A percentile compares a stretch with the other conserved stretches of the same genome.
These are phyloP conservation scores for Pisolithus thermaeus DNA, from an alignment of 1,284 basidiomycete species.

Conservation along the genomic window DNA sequence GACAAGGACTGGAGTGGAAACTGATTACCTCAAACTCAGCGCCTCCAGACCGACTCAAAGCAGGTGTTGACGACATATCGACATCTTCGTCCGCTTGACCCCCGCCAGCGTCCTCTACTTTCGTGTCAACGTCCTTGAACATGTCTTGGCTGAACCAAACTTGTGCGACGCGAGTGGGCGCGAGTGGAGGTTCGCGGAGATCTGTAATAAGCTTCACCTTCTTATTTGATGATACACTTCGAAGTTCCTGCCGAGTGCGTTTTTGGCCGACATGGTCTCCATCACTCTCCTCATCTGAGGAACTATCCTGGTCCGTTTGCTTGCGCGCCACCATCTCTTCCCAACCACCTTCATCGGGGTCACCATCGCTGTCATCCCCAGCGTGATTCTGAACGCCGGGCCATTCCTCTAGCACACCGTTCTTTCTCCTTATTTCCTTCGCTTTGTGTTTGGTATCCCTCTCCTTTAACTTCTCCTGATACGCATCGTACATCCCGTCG, in stretches of 20 bases:
- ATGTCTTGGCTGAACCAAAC: constrained; percentile 96
- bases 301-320: constrained; percentile 51
- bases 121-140: constrained; percentile 57
- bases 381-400: constrained; percentile 58
- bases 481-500: constrained; percentile 86
- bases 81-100: constrained; percentile 34
- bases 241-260: constrained; percentile 35
- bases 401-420: constrained; percentile 75
- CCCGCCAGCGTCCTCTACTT: constrained; percentile 36
- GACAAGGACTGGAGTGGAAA: background rate
- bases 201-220: constrained; percentile 38
- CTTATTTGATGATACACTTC: constrained; percentile 30
- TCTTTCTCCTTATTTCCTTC: constrained; percentile 75
- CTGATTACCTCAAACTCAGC: constrained; percentile 31
- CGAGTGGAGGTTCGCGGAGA: constrained; percentile 32
- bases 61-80: constrained; percentile 13
- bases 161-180: constrained; percentile 47
- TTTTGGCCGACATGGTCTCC: constrained; percentile 39
- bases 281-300: constrained; percentile 51
- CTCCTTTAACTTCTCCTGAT: constrained; percentile 78
- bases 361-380: constrained; percentile 42
- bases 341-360: constrained; percentile 60
- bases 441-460: constrained; percentile 89
- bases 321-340: constrained; percentile 65
- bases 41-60: constrained; percentile 22